These are phyloP conservation scores for Phalaenopsis equestris DNA, from an alignment of 106 monocot genomes.

Conservation along the genomic window DNA sequence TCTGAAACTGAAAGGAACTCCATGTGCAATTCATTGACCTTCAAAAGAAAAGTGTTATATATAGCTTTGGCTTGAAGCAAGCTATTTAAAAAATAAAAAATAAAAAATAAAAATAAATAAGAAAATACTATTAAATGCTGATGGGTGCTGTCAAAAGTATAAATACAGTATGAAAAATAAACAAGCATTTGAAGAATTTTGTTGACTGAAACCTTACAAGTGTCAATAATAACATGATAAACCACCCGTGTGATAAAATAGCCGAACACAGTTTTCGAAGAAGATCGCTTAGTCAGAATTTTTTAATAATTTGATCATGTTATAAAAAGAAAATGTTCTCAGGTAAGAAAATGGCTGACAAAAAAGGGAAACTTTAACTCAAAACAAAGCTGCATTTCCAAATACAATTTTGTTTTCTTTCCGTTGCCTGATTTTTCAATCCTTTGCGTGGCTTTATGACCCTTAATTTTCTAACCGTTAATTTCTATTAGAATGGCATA, in stretches of 20 bases:
- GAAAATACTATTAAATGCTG: not conserved
- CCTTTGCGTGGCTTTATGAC: not conserved
- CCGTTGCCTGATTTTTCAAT: not conserved
- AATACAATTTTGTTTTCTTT: not conserved
- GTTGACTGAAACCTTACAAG: not conserved
- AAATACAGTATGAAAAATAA: not conserved
- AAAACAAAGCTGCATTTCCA: not conserved
- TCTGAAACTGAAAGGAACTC: conserved; percentile 83
- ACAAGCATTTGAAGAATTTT: not conserved
- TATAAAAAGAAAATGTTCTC: not conserved
- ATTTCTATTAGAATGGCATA: not conserved
- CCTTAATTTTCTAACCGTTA: not conserved
- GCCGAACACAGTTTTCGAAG: too few species aligned
- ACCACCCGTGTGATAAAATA: too few species aligned
- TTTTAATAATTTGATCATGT: not conserved
- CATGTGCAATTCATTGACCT: conserved; percentile 93
- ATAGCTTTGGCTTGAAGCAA: too few species aligned
- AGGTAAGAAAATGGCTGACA: too few species aligned
- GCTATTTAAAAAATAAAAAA: not conserved
- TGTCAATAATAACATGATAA: not conserved
- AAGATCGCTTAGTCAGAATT: not conserved
- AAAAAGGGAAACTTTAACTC: not conserved
- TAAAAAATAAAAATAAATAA: too few species aligned
- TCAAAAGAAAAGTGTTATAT: not conserved
- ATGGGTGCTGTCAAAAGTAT: not conserved